A percentile compares a stretch with the other conserved stretches of the same genome.
Evolutionary conservation across 2,329 filamentous ascomycete species (phyloP).

Genomic region (Diaporthe capsici): DNA sequence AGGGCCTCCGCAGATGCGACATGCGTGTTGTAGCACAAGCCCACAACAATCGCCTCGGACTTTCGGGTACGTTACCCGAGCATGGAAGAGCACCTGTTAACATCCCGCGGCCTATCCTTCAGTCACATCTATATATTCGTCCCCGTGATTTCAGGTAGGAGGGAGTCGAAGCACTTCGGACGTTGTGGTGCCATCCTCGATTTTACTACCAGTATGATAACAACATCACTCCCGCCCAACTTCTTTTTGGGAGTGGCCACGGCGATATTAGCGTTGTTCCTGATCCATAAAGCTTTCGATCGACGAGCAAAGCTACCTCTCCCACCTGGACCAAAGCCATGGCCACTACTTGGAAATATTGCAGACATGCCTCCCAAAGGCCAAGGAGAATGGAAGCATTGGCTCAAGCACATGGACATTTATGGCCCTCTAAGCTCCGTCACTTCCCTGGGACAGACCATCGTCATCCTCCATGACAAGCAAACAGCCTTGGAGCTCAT

Average conservation of each 20-base stretch:
- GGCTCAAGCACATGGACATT: conserved; percentile 56
- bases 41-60: not conserved
- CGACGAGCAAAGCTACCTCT: not conserved
- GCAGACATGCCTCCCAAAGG: conserved; percentile 59
- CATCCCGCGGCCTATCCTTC: not conserved
- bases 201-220: not conserved
- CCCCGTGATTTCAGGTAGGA: not conserved
- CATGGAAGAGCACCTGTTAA: not conserved
- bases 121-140: not conserved
- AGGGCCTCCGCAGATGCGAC: not conserved
- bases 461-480: conserved; percentile 57
- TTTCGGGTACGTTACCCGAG: not conserved
- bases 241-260: not conserved
- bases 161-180: not conserved
- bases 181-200: not conserved
- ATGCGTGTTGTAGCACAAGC: not conserved
- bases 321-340: conserved; percentile 64
- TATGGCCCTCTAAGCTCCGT: conserved; percentile 58
- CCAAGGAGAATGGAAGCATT: conserved; percentile 55
- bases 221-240: not conserved
- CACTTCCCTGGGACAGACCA: conserved; percentile 55
- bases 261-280: not conserved
- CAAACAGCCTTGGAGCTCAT: conserved; percentile 18
- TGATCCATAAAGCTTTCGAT: not conserved
- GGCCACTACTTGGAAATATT: conserved; percentile 65